Evolutionary conservation across 805 yeast species (phyloP), one percentile per base, ranked within the genome.

Genomic region (Yamadazyma sp.): DNA sequence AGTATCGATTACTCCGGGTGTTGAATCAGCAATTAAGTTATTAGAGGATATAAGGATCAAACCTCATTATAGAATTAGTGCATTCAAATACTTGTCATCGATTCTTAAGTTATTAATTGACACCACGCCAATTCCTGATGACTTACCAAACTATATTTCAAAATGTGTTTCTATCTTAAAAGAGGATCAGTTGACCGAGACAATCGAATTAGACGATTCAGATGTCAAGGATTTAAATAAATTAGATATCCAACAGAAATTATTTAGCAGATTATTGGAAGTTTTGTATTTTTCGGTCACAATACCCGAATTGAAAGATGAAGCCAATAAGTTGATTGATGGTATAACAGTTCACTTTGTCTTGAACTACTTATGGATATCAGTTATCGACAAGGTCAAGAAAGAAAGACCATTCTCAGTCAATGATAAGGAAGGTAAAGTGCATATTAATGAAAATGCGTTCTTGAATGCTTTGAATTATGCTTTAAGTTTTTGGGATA

Each of bases 1-100:
- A 1, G 69, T 93, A 20, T 80, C 93, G 0, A 69, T 93, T 17
- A 82, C 96, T 0, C 83, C 96, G 0, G 96, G 93, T 18, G 69
- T 91, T 4, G 73, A 76, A 24, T 75, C 91, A 3, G 96, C 97
- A 0, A 65, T 89, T 25, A 75, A 75, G 16, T 71, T 91, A 7
- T 58, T 93, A 33, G 84, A 82, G 39, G 89, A 86, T 50, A 75
- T 77, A 6, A 56, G 80, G 31, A 66, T 72, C 36, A 73, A 81
- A 43, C 56, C 69, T 5, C 85, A 82, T 44, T 86, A 87, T 55
- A 70, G 94, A 33, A 67, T 77, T 6, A 81, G 85, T 48, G 93
- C 98, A 0, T 91, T 76, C 69, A 70, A 76, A 30, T 85, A 87
- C 45, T 60, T 93, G 33, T 65, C 80, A 1, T 65, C 80, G 2